Base-by-base conservation (phyloP, 1,284 basidiomycete genomes). In the Anthracocystis walkeri region DNA sequence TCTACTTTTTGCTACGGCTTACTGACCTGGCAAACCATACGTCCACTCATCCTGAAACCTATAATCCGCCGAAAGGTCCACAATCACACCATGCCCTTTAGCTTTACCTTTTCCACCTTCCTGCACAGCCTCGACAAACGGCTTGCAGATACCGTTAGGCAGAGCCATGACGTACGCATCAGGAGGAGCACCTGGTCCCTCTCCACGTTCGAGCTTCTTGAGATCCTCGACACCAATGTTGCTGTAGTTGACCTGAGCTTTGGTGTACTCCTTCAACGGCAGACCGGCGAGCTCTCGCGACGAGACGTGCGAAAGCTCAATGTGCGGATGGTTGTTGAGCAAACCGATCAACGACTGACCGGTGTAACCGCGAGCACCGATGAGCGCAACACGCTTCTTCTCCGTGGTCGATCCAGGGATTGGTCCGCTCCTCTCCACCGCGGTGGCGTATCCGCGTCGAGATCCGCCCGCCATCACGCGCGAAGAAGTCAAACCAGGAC, bases 11-110 rank as follows among this genome's bases (percentile, higher is more conserved):
- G n/a, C 41, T 40, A 38, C 35, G 14, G 35, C 12, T 14, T 76
- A 84, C 95, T 93, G 90, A 99, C 97, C 96, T 87, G 97, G 96
- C 87, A 99, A 90, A 81, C 96, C 96, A 85, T 99, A 99, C 71
- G 92, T 93, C 96, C 96, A 99, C 54, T 90, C 91, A 51, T 91
- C 88, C 88, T 97, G 94, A 85, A 99, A 99, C 66, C 96, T 89
- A 86, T 95, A 95, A 87, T 99, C 96, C 45, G 96, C 97, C 79
- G 93, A 90, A 72, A 99, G 87, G 85, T 99, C 96, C 51, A 99
- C 92, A 56, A 99, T 78, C 14, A 66, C 73, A 21, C 80, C 81
- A 40, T 88, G 42, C 92, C 93, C 82, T 91, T 92, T 83, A 89
- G 90, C 49, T 86, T 87, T 69, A 83, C 89, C 63, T 90, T 90